Evolutionary conservation across 202 grass and related monocot species (phyloP), one percentile per base, ranked within the genome.

Genomic region (Brachypodium distachyon): DNA sequence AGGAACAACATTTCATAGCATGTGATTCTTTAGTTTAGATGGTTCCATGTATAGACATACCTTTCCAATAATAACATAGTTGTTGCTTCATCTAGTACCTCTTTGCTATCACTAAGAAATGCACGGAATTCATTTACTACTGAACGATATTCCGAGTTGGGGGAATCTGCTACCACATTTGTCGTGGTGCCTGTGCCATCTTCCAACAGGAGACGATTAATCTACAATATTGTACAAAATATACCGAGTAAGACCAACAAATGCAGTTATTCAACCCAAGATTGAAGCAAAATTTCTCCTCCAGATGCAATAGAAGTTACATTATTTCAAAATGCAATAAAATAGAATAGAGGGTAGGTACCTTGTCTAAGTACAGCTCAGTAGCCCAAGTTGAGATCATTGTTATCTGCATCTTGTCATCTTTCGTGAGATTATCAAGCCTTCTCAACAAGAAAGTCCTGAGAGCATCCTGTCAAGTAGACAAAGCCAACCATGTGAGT

Each of bases 311-410:
- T 3, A 31, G 44, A 61, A 12, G 44, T 18, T 32, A 64, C 52
- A 65, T 57, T 77, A 23, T 44, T 56, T 43, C 60, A 49, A 23
- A 47, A 69, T 42, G 40, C 26, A 62, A 37, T 25, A 78, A 77
- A 67, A 61, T 23, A 38, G 63, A 78, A 70, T 65, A 21, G 56
- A 18, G 43, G 60, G 22, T 28, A 68, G 62, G 63, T 76, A 98
- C 95, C 91, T 98, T 98, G 70, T 98, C 95, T 60, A 98, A 92
- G 83, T 98, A 98, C 31, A 98, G 83, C 81, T 98, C 91, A 64
- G 92, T 91, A 66, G 78, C 87, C 95, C 95, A 98, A 87, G 89
- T 98, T 23, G 95, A 98, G 67, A 98, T 98, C 91, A 98, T 94
- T 2, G 89, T 98, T 75, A 98, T 92, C 74, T 98, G 95, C 58